Evolutionary conservation across 1,139 yeast species (phyloP), one percentile per base, ranked within the genome.

Genomic region (Geotrichum histeridarum): DNA sequence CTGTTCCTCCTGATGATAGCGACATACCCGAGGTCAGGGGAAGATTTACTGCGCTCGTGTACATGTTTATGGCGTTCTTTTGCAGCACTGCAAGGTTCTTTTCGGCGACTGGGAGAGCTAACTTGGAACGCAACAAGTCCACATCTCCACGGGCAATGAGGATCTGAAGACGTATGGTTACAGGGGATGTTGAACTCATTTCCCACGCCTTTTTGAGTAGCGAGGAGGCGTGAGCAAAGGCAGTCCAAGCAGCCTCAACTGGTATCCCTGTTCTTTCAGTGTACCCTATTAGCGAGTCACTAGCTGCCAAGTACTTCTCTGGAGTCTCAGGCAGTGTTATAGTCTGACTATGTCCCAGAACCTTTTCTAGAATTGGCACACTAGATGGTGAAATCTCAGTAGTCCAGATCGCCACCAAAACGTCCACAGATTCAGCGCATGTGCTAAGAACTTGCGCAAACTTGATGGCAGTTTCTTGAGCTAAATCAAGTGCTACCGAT

Each of bases 91-190:
- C 48, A 15, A 57, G 51, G 56, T 64, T 61, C 50, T 57, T 61
- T 4, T 45, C 49, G 7, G 67, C 66, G 1, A 62, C 60, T 2
- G 59, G 59, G 5, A 51, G 43, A 6, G 51, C 56, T 14, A 64
- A 51, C 32, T 48, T 54, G 2, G 64, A 44, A 15, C 69, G 58
- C 42, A 60, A 48, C 58, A 60, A 58, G 18, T 65, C 68, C 11
- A 64, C 54, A 50, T 66, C 69, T 8, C 68, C 69, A 11, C 63
- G 58, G 9, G 60, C 62, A 27, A 60, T 44, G 57, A 61, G 60
- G 31, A 62, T 49, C 38, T 54, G 52, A 9, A 50, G 17, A 50
- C 57, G 48, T 31, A 54, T 54, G 32, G 59, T 51, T 42, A 39
- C 48, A 18, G 50, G 45, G 8, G 39, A 39, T 1, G 42, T 38